Percentiles rank a stretch among this genome's conserved stretches.
These are phyloP conservation scores for Nemania sp. DNA, from an alignment of 2,329 filamentous ascomycete species.

Conservation along the genomic window DNA sequence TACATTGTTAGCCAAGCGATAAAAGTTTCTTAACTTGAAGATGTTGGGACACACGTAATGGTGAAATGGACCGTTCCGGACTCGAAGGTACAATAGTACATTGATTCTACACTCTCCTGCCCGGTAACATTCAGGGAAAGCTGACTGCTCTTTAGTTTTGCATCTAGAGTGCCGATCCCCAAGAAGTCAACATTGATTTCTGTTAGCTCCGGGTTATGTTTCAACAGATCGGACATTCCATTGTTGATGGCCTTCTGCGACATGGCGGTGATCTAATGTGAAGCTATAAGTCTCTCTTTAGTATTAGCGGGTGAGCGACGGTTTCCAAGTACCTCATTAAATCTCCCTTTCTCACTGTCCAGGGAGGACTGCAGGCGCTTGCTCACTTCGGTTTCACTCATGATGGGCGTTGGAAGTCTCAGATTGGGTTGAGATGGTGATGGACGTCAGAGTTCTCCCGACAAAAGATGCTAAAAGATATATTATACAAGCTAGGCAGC, in stretches of 20 bases:
- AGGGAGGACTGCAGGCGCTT: constrained; percentile 10
- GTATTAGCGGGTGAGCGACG: constrained; percentile 7
- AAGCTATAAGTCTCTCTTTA: constrained; percentile 12
- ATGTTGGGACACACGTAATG: constrained; percentile 9
- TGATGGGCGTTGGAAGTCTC: constrained; percentile 10
- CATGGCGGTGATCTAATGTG: constrained; percentile 9
- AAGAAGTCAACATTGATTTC: constrained; percentile 3
- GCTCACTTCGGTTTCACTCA: constrained; percentile 14
- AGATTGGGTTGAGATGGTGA: constrained; percentile 12
- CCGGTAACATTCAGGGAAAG: constrained; percentile 10
- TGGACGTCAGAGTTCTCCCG: constrained; percentile 6
- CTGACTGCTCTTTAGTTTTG: constrained; percentile 1
- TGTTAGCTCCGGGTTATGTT: neutral
- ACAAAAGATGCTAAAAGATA: constrained; percentile 7
- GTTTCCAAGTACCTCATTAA: constrained; percentile 10
- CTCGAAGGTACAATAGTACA: constrained; percentile 5
- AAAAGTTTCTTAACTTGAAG: constrained; percentile 12
- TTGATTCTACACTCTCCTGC: neutral
- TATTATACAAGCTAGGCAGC: constrained; percentile 7
- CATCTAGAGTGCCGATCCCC: constrained; percentile 3
- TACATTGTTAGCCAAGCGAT: constrained; percentile 11
- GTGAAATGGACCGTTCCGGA: constrained; percentile 5
- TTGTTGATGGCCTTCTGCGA: constrained; percentile 5
- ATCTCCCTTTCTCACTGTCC: constrained; percentile 13
- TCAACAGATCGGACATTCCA: neutral